Conservation (phyloP, 2,329 filamentous ascomycete species). For the Sclerotiophoma versabilis region DNA sequence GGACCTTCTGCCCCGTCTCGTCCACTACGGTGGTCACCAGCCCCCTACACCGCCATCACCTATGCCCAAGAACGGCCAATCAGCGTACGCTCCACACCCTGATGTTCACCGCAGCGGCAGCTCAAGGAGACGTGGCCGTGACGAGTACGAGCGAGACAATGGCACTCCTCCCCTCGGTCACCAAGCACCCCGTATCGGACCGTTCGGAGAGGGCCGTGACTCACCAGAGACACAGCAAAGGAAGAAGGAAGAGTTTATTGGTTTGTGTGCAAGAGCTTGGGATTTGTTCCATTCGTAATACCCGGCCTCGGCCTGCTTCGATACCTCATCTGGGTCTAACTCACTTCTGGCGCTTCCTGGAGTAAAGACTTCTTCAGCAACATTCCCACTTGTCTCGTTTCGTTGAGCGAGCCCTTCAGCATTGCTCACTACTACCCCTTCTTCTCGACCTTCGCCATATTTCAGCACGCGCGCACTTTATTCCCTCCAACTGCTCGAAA, state of each 20-base stretch:
- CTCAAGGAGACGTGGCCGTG: constrained; percentile 77
- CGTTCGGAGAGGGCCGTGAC: constrained; percentile 82
- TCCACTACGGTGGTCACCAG: constrained; percentile 94
- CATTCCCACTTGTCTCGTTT: constrained; percentile 35
- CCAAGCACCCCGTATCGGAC: constrained; percentile 59
- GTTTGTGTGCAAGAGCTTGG: constrained; percentile 88
- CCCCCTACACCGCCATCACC: constrained; percentile 90
- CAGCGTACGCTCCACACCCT: constrained; percentile 37
- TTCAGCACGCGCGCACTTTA: constrained; percentile 23
- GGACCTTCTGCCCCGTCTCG: constrained; percentile 88
- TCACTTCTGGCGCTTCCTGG: constrained; percentile 29
- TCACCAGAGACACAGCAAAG: constrained; percentile 81
- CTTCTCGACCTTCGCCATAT: constrained; percentile 22
- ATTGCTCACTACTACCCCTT: constrained; percentile 23
- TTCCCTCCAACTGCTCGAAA: constrained; percentile 20
- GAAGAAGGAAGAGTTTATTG: constrained; percentile 93
- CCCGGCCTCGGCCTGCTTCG: constrained; percentile 20
- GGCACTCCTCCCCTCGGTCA: constrained; percentile 83
- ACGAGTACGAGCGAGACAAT: constrained; percentile 90
- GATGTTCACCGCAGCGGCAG: constrained; percentile 61
- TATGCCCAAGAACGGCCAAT: constrained; percentile 57
- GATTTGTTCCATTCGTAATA: constrained; percentile 89
- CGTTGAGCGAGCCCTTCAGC: constrained; percentile 16
- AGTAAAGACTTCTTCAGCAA: constrained; percentile 26
- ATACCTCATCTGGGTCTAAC: constrained; percentile 20